Evolutionary conservation across 2,329 filamentous ascomycete species (phyloP), one percentile per base, ranked within the genome.

Genomic region (Beauveria australis): DNA sequence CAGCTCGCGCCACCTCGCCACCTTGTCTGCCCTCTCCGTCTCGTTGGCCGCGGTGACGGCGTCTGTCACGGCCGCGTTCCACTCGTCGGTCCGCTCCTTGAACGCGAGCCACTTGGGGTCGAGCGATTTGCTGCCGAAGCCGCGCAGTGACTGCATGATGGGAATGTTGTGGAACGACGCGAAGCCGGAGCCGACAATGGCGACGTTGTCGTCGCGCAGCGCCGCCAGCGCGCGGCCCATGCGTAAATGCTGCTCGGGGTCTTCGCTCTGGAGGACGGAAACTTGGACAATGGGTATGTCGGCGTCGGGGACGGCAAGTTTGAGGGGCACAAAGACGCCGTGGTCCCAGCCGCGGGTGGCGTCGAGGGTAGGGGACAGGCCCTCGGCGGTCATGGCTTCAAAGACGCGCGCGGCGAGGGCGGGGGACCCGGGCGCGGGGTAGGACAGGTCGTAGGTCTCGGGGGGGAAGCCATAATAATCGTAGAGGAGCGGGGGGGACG

Each of bases 381-480:
- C 82, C n/a, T 75, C 74, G 2, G 69, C 71, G 18, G 73, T 70
- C 44, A 86, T 66, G 3, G 75, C 74, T n/a, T 73, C 70, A 12
- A 74, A 74, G 26, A 85, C 72, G 62, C 80, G 73, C 2, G 68
- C 70, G 0, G 84, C 84, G 4, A 86, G 68, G 40, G 76, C 77
- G 0, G 82, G 81, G 30, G 78, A 78, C 0, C 84, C 84, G 0
- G 79, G 75, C 3, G 84, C 83, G 4, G 80, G 75, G 66, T 87
- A 85, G 66, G 79, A 78, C 64, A 85, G 71, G 19, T 74, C 62
- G 68, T 86, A 87, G 0, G 78, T 67, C 69, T 82, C 82, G 10
- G 74, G 67, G 0, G 83, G 83, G 66, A 86, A 86, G 19, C 81
- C 81, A 66, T 77, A 78, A 71, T 86, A 87, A 67, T 87, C 83